Conservation (phyloP, 768 basidiomycete species). For the Kwoniella dejecticola region DNA sequence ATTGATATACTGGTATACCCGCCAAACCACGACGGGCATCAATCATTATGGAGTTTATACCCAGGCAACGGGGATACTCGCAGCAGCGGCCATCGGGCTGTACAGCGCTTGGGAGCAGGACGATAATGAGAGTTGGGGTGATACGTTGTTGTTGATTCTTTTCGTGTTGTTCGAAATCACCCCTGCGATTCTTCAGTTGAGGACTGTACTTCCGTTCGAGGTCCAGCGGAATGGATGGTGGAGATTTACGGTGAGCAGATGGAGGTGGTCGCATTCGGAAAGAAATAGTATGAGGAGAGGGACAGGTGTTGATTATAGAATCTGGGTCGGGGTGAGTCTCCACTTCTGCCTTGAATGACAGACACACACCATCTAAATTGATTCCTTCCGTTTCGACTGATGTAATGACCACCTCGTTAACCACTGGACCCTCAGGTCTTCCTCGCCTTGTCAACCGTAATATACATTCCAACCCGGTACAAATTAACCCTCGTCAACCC, state of each 20-base stretch:
- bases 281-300: conserved; percentile 15
- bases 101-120: neutral
- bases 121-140: neutral
- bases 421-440: neutral
- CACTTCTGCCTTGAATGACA: neutral
- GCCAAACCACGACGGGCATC: conserved; percentile 23
- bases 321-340: conserved; percentile 14
- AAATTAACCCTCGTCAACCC: conserved; percentile 7
- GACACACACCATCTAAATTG: no score
- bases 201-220: conserved; percentile 10
- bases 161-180: neutral
- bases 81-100: neutral
- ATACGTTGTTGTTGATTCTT: neutral
- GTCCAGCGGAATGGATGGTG: conserved; percentile 5
- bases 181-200: conserved; percentile 6
- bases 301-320: neutral
- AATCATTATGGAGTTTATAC: neutral
- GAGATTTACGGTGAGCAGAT: conserved; percentile 4
- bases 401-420: no score
- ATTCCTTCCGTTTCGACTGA: no score
- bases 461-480: conserved; percentile 13
- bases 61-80: neutral
- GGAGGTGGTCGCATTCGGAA: conserved; percentile 13
- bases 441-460: conserved; percentile 1
- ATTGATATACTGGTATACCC: conserved; percentile 33